A percentile compares a stretch with the other conserved stretches of the same genome.
Conservation (phyloP, 2,329 filamentous ascomycete species). For the Mariannaea sp. region DNA sequence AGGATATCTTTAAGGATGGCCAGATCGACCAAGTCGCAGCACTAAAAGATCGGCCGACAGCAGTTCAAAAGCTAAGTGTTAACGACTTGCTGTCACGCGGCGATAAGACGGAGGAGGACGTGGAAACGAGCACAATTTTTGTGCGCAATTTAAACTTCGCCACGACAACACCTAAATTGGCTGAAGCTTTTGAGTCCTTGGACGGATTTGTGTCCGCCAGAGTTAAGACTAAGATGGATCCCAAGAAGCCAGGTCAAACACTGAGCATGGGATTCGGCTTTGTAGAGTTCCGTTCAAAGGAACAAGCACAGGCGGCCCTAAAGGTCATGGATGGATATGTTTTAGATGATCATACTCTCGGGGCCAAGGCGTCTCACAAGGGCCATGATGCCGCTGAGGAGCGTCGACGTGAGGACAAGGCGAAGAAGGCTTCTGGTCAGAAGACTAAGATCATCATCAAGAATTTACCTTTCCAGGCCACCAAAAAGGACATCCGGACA, state of each 20-base stretch:
- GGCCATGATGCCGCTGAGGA: constrained; percentile 87
- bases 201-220: constrained; percentile 87
- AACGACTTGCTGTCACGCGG: constrained; percentile 69
- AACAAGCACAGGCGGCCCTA: constrained; percentile 78
- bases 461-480: constrained; percentile 94
- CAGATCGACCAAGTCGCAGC: constrained; percentile 37
- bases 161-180: constrained; percentile 77
- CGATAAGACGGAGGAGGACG: constrained; percentile 57
- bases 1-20: constrained; percentile 67
- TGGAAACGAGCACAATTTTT: constrained; percentile 79
- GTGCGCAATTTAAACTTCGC: constrained; percentile 93
- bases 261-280: constrained; percentile 99
- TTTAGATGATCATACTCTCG: constrained; percentile 84
- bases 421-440: constrained; percentile 76
- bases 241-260: constrained; percentile 85
- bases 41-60: constrained; percentile 45
- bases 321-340: constrained; percentile 86
- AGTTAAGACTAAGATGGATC: constrained; percentile 91
- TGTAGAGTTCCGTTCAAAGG: constrained; percentile 80
- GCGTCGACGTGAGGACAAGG: constrained; percentile 77
- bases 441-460: constrained; percentile 96
- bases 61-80: constrained; percentile 66
- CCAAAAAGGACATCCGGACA: constrained; percentile 86
- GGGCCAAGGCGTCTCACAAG: constrained; percentile 86
- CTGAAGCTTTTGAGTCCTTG: constrained; percentile 77